Conservation (phyloP, 495 filamentous ascomycete species). For the Annulohypoxylon nitens region DNA sequence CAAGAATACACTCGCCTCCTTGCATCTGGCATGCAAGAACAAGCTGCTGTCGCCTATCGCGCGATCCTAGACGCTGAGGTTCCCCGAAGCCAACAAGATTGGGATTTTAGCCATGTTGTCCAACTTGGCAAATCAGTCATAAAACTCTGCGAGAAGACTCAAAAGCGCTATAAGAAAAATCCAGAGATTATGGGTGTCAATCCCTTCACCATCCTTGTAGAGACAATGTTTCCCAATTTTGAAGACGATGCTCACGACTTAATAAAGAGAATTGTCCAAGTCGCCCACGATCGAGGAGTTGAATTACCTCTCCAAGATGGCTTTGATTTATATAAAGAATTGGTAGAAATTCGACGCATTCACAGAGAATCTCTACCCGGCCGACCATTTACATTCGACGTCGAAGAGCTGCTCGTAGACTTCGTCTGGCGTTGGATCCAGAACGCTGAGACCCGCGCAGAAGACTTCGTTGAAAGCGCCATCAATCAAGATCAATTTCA, state of each 20-base stretch:
- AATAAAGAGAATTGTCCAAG: constrained; percentile 80
- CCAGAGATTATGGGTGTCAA: constrained; percentile 92
- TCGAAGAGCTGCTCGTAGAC: constrained; percentile 85
- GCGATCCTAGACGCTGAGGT: constrained; percentile 78
- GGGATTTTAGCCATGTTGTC: constrained; percentile 89
- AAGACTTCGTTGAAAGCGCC: constrained; percentile 88
- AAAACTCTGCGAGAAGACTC: constrained; percentile 83
- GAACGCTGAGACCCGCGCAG: constrained; percentile 80
- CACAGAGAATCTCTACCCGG: constrained; percentile 77
- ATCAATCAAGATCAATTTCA: constrained; percentile 88
- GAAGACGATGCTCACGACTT: constrained; percentile 88
- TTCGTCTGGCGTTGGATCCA: constrained; percentile 98
- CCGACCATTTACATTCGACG: constrained; percentile 80
- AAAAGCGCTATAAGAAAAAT: constrained; percentile 90
- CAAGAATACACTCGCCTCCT: constrained; percentile 77
- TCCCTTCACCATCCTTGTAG: constrained; percentile 82
- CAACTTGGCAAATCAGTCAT: constrained; percentile 87
- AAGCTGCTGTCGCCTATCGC: constrained; percentile 80
- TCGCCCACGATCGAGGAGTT: constrained; percentile 72
- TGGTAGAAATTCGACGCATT: constrained; percentile 84
- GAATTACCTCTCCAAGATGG: constrained; percentile 91
- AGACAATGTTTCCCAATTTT: constrained; percentile 87
- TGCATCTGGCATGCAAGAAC: constrained; percentile 75
- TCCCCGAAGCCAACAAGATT: constrained; percentile 78
- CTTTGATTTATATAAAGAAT: constrained; percentile 90